Evolutionary conservation across 2,329 filamentous ascomycete species (phyloP), one percentile per base, ranked within the genome.

Genomic region (Diaporthe ampelina): DNA sequence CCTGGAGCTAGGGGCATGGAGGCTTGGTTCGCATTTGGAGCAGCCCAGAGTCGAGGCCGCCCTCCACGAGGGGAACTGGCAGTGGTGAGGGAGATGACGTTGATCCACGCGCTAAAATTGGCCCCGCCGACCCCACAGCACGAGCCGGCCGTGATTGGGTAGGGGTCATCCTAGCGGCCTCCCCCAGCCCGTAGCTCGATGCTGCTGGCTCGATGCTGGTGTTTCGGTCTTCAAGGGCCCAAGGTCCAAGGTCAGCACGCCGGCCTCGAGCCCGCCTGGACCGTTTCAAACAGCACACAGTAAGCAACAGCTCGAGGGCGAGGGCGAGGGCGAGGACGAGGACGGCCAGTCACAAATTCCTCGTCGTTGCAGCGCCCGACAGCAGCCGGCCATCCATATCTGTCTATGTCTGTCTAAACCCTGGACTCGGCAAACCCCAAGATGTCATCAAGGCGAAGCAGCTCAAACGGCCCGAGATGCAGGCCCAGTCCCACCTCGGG

Each of bases 401-500:
- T 40, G 29, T 59, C 43, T n/a, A 52, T 29, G 17, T 32, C 35
- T 48, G 52, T 24, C 74, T 69, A 77, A n/a, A 50, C 11, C 32
- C 45, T 77, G 9, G 79, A 78, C 79, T 89, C 86, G 0, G 84
- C 89, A 79, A 85, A 84, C 9, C 78, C 77, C 61, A 90, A 72
- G 21, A 90, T 81, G 57, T 86, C 81, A 2, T 89, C 85, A 57
- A 91, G 75, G 48, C 82, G 78, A 26, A 90, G 72, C 65, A 81
- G 78, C 77, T 84, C 81, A 73, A 87, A 89, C 19, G 84, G 81
- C 0, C 83, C 85, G 61, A 88, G 74, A 26, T 81, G 76, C 73
- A 86, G 81, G 0, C 80, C 80, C 56, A 87, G 79, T 10, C 81
- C 87, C 15, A 82, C 82, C 65, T 81, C 81, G 71, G 82, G 82